A percentile compares a stretch with the other conserved stretches of the same genome.
Conservation (phyloP, 1,284 basidiomycete species). For the Moniliophthora roreri region DNA sequence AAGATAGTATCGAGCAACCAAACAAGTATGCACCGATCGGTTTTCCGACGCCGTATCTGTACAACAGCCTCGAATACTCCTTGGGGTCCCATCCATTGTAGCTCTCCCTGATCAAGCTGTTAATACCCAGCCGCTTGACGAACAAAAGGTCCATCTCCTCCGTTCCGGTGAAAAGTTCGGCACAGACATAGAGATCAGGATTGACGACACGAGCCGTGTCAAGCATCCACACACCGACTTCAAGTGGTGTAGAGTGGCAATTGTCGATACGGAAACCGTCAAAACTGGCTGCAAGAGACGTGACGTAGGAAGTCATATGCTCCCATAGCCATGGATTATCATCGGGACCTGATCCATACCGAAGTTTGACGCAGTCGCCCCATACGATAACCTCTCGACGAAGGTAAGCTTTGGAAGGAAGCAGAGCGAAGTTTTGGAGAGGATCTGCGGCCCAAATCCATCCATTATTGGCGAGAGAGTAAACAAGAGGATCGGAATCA, state of each 20-base stretch:
- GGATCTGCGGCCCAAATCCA: slow-evolving; percentile 99
- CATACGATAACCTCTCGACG: slow-evolving; percentile 96
- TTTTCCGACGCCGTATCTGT: slow-evolving; percentile 87
- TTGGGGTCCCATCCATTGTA: slow-evolving; percentile 89
- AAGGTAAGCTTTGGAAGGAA: slow-evolving; percentile 94
- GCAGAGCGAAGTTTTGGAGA: slow-evolving; percentile 92
- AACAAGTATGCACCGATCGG: slow-evolving; percentile 66
- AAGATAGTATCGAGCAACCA: neutral
- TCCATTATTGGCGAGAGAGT: slow-evolving; percentile 94
- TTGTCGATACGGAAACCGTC: slow-evolving; percentile 98
- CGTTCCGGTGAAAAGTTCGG: slow-evolving; percentile 95
- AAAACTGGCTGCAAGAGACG: slow-evolving; percentile 77
- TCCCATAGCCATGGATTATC: slow-evolving; percentile 96
- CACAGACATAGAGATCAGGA: slow-evolving; percentile 93
- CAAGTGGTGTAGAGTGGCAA: slow-evolving; percentile 95
- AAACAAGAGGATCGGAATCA: slow-evolving; percentile 63
- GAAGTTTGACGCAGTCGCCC: slow-evolving; percentile 97
- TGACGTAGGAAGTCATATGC: slow-evolving; percentile 89
- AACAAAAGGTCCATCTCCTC: slow-evolving; percentile 93
- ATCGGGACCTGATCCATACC: slow-evolving; percentile 78
- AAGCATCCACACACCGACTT: slow-evolving; percentile 90
- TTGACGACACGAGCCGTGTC: slow-evolving; percentile 89
- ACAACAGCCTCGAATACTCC: slow-evolving; percentile 83
- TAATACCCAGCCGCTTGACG: slow-evolving; percentile 88
- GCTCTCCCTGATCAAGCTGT: slow-evolving; percentile 89